These are phyloP conservation scores for Zizania latifolia DNA, from an alignment of 176 grass and related monocot genomes.

Conservation along the genomic window DNA sequence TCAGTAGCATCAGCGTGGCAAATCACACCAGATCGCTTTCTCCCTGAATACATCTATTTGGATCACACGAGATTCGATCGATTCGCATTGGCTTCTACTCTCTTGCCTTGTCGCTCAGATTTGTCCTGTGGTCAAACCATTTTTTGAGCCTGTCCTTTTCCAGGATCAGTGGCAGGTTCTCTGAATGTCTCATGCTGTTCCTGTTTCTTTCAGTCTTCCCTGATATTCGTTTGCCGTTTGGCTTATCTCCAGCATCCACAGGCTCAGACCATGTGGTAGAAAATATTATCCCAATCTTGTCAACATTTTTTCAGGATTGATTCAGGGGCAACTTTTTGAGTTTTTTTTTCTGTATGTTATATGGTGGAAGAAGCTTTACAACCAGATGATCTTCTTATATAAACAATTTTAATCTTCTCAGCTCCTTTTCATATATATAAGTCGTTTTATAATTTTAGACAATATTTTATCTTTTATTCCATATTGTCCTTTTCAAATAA, in stretches of 20 bases:
- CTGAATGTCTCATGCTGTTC: slow-evolving; percentile 7
- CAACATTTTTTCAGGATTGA: background rate
- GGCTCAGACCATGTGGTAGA: slow-evolving; percentile 2
- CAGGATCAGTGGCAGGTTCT: slow-evolving; percentile 7
- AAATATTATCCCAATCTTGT: slow-evolving; percentile 16
- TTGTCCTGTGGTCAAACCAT: background rate
- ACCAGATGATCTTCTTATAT: background rate
- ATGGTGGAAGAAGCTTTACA: background rate
- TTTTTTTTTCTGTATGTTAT: background rate
- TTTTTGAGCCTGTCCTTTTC: background rate
- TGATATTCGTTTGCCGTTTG: background rate
- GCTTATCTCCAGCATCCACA: background rate
- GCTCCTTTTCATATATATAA: no score
- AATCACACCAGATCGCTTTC: background rate
- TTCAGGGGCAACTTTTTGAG: background rate
- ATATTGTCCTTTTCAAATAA: no score
- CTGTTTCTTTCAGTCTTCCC: background rate
- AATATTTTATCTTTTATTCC: no score
- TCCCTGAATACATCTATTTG: background rate
- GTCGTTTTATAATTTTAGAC: no score
- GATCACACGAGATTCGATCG: background rate
- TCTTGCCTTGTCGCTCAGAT: background rate
- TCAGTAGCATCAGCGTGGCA: background rate
- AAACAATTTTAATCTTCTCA: no score
- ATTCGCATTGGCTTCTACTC: background rate